Evolutionary conservation across 805 yeast species (phyloP), one percentile per base, ranked within the genome.

Genomic region (Candida glaebosa): DNA sequence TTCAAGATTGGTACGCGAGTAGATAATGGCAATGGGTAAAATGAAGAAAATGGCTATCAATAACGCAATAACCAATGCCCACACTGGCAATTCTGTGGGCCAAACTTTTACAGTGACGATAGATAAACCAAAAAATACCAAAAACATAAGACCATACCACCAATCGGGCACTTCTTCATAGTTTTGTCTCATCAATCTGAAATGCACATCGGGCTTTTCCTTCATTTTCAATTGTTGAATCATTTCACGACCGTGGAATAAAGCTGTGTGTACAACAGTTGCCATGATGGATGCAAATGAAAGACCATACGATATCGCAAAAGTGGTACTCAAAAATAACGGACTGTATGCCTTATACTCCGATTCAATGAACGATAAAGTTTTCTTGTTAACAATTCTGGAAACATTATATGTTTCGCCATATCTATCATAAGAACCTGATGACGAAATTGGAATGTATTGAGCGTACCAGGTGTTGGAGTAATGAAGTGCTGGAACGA

Each of bases 321-420:
- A 78, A 3, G 83, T 73, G 12, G 81, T 71, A 5, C 85, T 67
- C 42, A 81, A 65, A 55, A 71, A 83, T 34, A 82, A 67, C 4
- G 87, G 87, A 2, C 87, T 82, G 61, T 84, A 83, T 5, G 58
- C 56, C 48, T 73, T 54, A 58, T 82, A 84, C 5, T 65, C 76
- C 6, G 57, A 57, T 41, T 63, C 57, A 53, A 75, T 68, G 45
- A 83, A 71, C 41, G 71, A 60, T 28, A 56, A 51, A 41, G 69
- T 64, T 22, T 44, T 39, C 20, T 50, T 49, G 48, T 73, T 62
- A 26, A 82, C 61, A 38, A 84, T 75, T 40, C 63, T 64, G 12
- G 66, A 34, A 18, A 78, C 82, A 36, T 79, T 64, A 58, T 81
- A 84, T 5, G 54, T 17, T 2, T 70, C 42, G 40, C 75, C 81